Evolutionary conservation across 208 protist species (phyloP).

Genomic region (Crithidia sp.): DNA sequence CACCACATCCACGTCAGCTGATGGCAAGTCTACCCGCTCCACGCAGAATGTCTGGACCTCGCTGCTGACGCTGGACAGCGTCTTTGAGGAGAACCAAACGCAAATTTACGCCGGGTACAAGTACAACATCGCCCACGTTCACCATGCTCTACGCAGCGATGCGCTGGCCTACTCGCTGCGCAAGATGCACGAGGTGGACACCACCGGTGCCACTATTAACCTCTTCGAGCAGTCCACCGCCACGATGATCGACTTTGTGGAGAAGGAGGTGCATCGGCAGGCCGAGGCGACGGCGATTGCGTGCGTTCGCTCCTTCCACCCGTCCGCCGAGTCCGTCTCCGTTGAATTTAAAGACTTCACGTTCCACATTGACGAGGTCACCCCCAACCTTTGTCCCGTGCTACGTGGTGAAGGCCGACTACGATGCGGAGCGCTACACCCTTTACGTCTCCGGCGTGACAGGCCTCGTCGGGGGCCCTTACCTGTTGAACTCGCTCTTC

Average conservation of each 20-base stretch:
- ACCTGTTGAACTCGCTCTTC: conserved; percentile 80
- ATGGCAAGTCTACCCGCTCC: conserved; percentile 28
- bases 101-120: conserved; percentile 92
- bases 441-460: conserved; percentile 76
- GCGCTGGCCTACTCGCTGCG: conserved; percentile 51
- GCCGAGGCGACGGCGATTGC: conserved; percentile 49
- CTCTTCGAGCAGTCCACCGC: conserved; percentile 89
- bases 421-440: conserved; percentile 78
- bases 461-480: conserved; percentile 75
- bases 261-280: conserved; percentile 59
- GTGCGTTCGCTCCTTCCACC: conserved; percentile 68
- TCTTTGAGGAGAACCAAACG: conserved; percentile 76
- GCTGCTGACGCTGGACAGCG: conserved; percentile 60
- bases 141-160: conserved; percentile 66
- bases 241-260: conserved; percentile 63
- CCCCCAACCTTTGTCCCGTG: conserved; percentile 82
- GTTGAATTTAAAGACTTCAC: conserved; percentile 63
- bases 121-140: conserved; percentile 87
- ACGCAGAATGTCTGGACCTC: conserved; percentile 43
- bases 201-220: conserved; percentile 70
- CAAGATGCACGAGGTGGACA: conserved; percentile 72
- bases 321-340: conserved; percentile 51
- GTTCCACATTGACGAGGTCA: conserved; percentile 67
- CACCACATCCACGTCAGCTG: conserved; percentile 16
- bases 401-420: conserved; percentile 81